A percentile compares a stretch with the other conserved stretches of the same genome.
Conservation (phyloP, 2,329 filamentous ascomycete species). For the Aspergillus eucalypticola region DNA sequence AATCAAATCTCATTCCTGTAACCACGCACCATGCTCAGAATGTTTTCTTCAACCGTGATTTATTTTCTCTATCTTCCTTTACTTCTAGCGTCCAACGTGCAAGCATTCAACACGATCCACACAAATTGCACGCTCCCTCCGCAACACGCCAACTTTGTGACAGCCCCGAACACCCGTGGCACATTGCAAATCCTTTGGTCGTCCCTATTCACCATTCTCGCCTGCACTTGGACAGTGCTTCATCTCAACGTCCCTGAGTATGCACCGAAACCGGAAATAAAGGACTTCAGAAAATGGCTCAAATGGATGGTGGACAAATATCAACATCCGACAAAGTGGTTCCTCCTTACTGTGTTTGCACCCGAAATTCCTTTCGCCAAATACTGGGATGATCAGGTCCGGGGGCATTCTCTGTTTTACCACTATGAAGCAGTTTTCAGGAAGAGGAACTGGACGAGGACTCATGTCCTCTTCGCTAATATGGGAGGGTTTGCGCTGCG, state of each 20-base stretch:
- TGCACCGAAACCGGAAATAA: not conserved
- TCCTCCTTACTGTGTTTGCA: not conserved
- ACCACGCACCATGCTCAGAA: not conserved
- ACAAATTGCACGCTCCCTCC: not conserved
- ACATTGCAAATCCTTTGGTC: not conserved
- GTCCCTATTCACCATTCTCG: not conserved
- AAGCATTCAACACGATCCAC: not conserved
- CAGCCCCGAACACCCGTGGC: not conserved
- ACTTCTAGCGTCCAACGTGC: slow-evolving; percentile 9
- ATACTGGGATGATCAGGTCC: not conserved
- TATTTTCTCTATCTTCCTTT: not conserved
- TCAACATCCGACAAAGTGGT: not conserved
- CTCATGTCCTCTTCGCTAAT: not conserved
- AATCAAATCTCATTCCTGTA: not conserved
- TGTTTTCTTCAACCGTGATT: not conserved
- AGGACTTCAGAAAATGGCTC: not conserved
- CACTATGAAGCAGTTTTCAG: not conserved
- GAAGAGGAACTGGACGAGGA: not conserved
- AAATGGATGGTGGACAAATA: not conserved
- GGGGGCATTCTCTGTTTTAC: not conserved
- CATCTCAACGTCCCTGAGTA: not conserved
- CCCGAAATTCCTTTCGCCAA: not conserved
- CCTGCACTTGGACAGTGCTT: not conserved
- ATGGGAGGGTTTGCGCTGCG: slow-evolving; percentile 3
- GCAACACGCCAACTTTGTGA: not conserved